phyloP scores from a whole-genome alignment of 1,284 basidiomycete species.

The Marasmius oreades region DNA sequence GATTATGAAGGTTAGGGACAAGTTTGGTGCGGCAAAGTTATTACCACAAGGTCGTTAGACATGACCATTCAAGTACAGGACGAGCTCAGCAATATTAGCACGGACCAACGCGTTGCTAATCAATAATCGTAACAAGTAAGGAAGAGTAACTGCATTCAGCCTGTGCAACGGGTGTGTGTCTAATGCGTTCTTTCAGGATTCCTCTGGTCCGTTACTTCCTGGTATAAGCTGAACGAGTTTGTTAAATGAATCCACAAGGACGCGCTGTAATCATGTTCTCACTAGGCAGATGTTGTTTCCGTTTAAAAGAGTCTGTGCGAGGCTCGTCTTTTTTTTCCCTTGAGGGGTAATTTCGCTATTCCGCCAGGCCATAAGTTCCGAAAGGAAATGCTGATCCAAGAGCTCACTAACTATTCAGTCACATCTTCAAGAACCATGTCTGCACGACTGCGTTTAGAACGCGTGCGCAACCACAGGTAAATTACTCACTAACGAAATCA shows the following conservation, averaged over 20 bases:
- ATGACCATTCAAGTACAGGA: too few species aligned
- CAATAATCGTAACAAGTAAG: neutral
- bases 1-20: neutral
- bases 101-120: neutral
- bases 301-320: conserved; percentile 91
- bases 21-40: neutral
- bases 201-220: conserved; percentile 72
- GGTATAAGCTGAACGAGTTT: conserved; percentile 57
- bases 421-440: conserved; percentile 99
- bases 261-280: conserved; percentile 19
- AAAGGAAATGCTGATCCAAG: conserved; percentile 1
- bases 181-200: conserved; percentile 20
- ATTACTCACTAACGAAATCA: conserved; percentile 96
- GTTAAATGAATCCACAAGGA: conserved; percentile 8
- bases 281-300: conserved; percentile 99
- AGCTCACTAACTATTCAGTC: conserved; percentile 77
- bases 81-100: too few species aligned
- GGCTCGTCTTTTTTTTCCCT: conserved; percentile 79
- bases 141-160: conserved; percentile 1
- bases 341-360: conserved; percentile 79
- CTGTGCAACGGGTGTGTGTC: neutral
- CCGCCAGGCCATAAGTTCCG: conserved; percentile 5
- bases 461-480: neutral
- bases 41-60: too few species aligned
- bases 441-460: conserved; percentile 29